Evolutionary conservation across 495 filamentous ascomycete genomes (phyloP), one percentile per base, ranked within the genome.

Genomic region (Rusavskia elegans): DNA sequence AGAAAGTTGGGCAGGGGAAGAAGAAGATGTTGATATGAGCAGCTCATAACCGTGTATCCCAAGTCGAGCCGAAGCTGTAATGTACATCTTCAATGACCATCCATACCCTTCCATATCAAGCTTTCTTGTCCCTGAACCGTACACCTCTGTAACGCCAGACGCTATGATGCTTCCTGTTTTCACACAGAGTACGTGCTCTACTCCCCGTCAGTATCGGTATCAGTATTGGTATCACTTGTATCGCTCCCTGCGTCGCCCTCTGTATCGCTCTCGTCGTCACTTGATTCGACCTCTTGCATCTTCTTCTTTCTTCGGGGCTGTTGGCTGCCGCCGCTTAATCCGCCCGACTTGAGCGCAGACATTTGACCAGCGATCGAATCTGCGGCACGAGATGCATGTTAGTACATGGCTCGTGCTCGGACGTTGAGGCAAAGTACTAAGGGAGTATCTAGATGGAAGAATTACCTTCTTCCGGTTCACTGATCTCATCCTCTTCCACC

Each of bases 361-460:
- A 97, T 96, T 69, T 94, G 87, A 50, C 92, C 93, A 21, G 89
- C 90, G 60, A 98, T 72, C 2, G 92, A 89, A 70, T 96, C 92
- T 97, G 52, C 37, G 53, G 35, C 30, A 14, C 38, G 56, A 17
- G 4, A 19, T 42, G n/a, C 40, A 13, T 42, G 8, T 71, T 55
- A 67, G 66, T 64, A 57, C 66, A 58, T 42, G 48, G 55, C 50
- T 59, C 32, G 32, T 11, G 32, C 13, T 35, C 32, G 6, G 13
- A 35, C 8, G 2, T 10, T 8, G 32, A 8, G 13, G 32, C 32
- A 11, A 3, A 35, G 10, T 7, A 14, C 1, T 2, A 21, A 36
- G 35, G 3, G 35, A 53, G 29, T 11, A 41, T 29, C 49, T 32
- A 32, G 30, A 21, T 30, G 40, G 41, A 38, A 46, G 53, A 45